Base-by-base conservation (phyloP, 208 protist genomes). In the Zelonia costaricensis region DNA sequence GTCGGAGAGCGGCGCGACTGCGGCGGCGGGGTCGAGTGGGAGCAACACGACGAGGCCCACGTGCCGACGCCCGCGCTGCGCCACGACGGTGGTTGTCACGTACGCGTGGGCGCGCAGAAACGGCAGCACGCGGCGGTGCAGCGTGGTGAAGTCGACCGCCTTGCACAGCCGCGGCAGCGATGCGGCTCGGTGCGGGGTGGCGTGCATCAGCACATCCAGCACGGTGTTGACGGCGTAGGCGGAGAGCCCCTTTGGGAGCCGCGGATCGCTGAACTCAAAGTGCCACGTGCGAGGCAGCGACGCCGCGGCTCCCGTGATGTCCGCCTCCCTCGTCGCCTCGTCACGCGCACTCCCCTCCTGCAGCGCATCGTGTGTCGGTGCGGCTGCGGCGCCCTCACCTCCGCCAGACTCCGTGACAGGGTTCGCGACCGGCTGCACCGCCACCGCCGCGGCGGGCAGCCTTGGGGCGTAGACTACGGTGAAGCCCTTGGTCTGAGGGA, bases 11-110 rank as follows among this genome's bases (percentile, higher is more conserved):
- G 28, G 16, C 23, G 44, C 52, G 33, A 18, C 23, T 3, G 65
- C 56, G 4, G 45, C 47, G 16, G 42, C 69, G 7, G 73, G 39
- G 13, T 66, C 62, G 2, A 55, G 62, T 27, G 62, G 48, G 13
- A 62, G 42, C 38, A 91, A 65, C 2, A 67, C 69, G 18, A 95
- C 77, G 49, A 95, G 73, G 42, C 86, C 90, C 25, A 91, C 46
- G 22, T 86, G 86, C 43, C 47, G 42, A 22, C 45, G 57, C 7
- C 72, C 65, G 4, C 63, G 56, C 27, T 62, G 47, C 1, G 65
- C 74, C 22, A 81, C 40, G 10, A 83, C 85, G 7, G 82, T 91
- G 3, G 85, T 92, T 47, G 62, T 54, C 13, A 92, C 44, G 25
- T 53, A 57, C 2, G 69, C 53, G 12, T 60, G 52, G n/a, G 49